Base-by-base conservation (phyloP, 108 stramenopile species). In the Chaetoceros tenuissimus region DNA sequence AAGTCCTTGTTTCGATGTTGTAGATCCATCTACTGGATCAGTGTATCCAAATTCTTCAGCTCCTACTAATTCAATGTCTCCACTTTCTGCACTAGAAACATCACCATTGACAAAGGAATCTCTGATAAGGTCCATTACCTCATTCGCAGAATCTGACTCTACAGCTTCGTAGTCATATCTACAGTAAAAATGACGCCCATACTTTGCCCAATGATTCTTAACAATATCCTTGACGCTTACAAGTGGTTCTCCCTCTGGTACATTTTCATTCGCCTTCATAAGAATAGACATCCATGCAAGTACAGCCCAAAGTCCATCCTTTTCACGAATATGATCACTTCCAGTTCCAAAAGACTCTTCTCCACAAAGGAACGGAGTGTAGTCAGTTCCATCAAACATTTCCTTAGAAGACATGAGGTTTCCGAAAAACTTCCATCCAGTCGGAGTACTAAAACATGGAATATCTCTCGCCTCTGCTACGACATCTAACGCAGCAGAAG, bases 391-490 rank as follows among this genome's bases (percentile, higher is more conserved):
- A 21, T 64, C 79, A 56, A 92, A 93, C 53, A 84, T 77, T 57
- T 89, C 95, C 60, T 93, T 93, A 28, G 92, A 92, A 58, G 93
- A 89, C 99, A 99, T 99, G 22, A 98, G 67, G 68, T 98, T 99
- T 16, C 98, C 98, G 72, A 99, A 99, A 76, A 94, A 99, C 73
- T 99, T 99, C 99, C 99, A 99, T 26, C 99, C 99, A 40, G 99
- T 99, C 8, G 99, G 99, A 3, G 94, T 96, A 22, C 89, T 92
- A 73, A 98, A 99, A 52, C 65, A 79, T 7, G 85, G 86, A 61
- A 98, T 88, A 55, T 62, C 75, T 31, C 76, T 73, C 13, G 87
- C 78, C 46, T 84, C 59, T 0, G 91, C 91, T 24, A 99, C 99
- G 27, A 92, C 92, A 69, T 99, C 99, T 52, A 98, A 77, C 3